These are phyloP conservation scores for Penicillium bovifimosum DNA, from an alignment of 495 filamentous ascomycete species.

Conservation along the genomic window DNA sequence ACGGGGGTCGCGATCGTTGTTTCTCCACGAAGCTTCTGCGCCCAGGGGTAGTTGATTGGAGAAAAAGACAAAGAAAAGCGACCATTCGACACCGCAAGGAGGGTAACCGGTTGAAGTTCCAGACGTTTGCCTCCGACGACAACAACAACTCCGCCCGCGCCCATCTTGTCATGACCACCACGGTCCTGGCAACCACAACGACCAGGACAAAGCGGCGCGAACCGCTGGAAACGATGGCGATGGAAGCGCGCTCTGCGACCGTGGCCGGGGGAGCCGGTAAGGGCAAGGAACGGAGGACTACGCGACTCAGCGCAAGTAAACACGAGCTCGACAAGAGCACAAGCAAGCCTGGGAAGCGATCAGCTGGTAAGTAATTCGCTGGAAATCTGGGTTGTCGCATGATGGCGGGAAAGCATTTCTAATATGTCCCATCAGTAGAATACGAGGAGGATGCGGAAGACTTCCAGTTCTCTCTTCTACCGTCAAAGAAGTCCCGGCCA, in stretches of 20 bases:
- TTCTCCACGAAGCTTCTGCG: not conserved
- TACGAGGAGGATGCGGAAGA: constrained; percentile 53
- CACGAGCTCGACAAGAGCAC: constrained; percentile 27
- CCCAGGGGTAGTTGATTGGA: not conserved
- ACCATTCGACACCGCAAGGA: not conserved
- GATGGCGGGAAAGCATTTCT: constrained; percentile 9
- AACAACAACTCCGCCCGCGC: constrained; percentile 8
- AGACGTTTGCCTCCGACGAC: not conserved
- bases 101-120: not conserved
- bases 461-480: constrained; percentile 49
- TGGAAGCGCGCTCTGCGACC: constrained; percentile 40
- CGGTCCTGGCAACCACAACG: constrained; percentile 35
- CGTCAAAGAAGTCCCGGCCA: constrained; percentile 39
- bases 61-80: not conserved
- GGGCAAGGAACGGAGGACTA: constrained; percentile 31
- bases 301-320: constrained; percentile 40
- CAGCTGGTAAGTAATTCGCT: constrained; percentile 37
- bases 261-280: constrained; percentile 25
- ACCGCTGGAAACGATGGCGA: constrained; percentile 39
- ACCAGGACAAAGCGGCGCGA: constrained; percentile 43
- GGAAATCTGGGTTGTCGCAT: not conserved
- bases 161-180: constrained; percentile 44
- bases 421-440: constrained; percentile 20
- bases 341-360: constrained; percentile 35
- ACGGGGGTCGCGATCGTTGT: not conserved